Percentiles rank a stretch among this genome's conserved stretches.
Conservation (phyloP, 768 basidiomycete genomes). For the Suillus placidus region DNA sequence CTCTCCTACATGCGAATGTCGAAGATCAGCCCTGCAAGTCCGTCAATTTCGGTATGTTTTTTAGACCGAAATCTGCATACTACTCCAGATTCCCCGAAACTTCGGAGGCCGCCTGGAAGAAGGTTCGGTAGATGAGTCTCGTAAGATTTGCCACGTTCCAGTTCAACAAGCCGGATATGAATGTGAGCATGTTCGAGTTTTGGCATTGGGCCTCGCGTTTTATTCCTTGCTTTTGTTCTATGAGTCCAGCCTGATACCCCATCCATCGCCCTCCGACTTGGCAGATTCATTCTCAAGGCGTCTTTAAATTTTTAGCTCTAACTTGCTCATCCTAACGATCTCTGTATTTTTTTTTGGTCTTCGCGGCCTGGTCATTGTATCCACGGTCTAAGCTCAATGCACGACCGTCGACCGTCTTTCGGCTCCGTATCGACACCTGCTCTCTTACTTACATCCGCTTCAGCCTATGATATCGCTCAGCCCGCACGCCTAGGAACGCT, state of each 20-base stretch:
- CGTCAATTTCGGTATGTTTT: constrained; percentile 8
- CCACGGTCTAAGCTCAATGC: constrained; percentile 1
- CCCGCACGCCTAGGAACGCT: neutral
- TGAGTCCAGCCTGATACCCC: constrained; percentile 32
- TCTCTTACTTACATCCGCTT: constrained; percentile 17
- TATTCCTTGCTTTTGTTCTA: constrained; percentile 31
- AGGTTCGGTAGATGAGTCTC: constrained; percentile 21
- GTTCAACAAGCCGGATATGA: constrained; percentile 17
- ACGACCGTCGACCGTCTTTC: constrained; percentile 11
- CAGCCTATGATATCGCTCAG: constrained; percentile 25
- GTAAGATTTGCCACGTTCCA: constrained; percentile 35
- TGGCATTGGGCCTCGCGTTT: constrained; percentile 24
- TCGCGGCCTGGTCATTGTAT: neutral
- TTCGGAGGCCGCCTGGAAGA: constrained; percentile 5
- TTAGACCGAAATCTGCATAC: neutral
- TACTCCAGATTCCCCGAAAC: neutral
- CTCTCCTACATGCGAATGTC: constrained; percentile 7
- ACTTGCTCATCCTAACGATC: constrained; percentile 3
- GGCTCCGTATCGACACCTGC: constrained; percentile 21
- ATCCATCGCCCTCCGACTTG: constrained; percentile 23
- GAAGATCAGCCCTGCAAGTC: constrained; percentile 4
- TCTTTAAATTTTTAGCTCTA: neutral
- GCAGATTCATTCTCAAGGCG: constrained; percentile 13
- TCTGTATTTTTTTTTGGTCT: constrained; percentile 1
- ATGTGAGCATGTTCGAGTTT: constrained; percentile 28